These are phyloP conservation scores for Metschnikowia gruessii DNA, from an alignment of 805 yeast species.

Conservation along the genomic window DNA sequence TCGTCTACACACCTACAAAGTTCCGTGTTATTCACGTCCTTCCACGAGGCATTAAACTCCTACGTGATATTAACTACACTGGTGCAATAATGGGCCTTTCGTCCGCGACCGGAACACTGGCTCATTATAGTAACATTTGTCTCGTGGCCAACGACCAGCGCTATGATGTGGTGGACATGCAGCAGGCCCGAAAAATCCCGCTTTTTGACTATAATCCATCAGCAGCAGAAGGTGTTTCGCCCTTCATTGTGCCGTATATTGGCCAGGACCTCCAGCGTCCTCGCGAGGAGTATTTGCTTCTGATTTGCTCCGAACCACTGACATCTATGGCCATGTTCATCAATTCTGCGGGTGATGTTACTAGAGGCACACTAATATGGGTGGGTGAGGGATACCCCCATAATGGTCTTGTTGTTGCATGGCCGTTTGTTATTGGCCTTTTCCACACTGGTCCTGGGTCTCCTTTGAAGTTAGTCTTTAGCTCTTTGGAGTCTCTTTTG, in stretches of 20 bases:
- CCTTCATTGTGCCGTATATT: conserved; percentile 14
- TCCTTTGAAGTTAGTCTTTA: conserved; percentile 18
- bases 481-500: conserved; percentile 28
- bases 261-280: conserved; percentile 14
- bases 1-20: conserved; percentile 30
- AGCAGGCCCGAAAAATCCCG: conserved; percentile 32
- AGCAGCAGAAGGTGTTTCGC: conserved; percentile 1
- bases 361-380: conserved; percentile 43
- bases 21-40: conserved; percentile 32
- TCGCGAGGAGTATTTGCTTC: conserved; percentile 32
- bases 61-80: conserved; percentile 33
- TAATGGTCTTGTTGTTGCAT: conserved; percentile 29
- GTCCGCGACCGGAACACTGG: conserved; percentile 25
- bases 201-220: conserved; percentile 31
- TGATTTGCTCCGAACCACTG: conserved; percentile 31
- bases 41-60: conserved; percentile 27
- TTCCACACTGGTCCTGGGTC: conserved; percentile 16
- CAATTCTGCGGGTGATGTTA: conserved; percentile 37
- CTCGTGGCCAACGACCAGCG: conserved; percentile 32
- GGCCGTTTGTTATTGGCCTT: conserved; percentile 39
- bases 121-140: conserved; percentile 30
- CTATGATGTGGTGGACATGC: conserved; percentile 39
- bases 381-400: conserved; percentile 34
- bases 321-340: conserved; percentile 43
- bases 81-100: conserved; percentile 29